phyloP scores from a whole-genome alignment of 352 stramenopile species.

The Globisporangium okanoganense region DNA sequence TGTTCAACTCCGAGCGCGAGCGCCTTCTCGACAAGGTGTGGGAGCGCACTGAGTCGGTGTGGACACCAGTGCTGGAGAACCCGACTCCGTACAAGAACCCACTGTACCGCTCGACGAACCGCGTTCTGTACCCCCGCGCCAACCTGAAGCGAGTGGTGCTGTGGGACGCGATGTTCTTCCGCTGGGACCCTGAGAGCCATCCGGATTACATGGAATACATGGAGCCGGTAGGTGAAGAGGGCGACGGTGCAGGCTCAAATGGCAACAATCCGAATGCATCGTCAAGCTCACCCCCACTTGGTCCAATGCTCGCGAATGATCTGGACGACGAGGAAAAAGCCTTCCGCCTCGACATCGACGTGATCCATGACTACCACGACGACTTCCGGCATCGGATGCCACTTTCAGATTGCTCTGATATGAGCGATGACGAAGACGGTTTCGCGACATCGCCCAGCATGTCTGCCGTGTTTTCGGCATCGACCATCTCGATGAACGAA shows the following conservation, averaged over 20 bases:
- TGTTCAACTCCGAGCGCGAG: conserved; percentile 85
- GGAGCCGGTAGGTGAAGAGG: conserved; percentile 43
- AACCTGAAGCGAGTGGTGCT: conserved; percentile 85
- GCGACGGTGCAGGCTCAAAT: conserved; percentile 26
- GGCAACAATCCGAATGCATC: conserved; percentile 24
- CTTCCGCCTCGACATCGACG: conserved; percentile 70
- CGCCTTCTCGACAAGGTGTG: conserved; percentile 82
- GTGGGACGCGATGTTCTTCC: conserved; percentile 86
- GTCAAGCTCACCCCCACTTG: conserved; percentile 28
- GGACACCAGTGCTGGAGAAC: conserved; percentile 76
- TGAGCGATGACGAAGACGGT: conserved; percentile 75
- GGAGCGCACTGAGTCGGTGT: conserved; percentile 83
- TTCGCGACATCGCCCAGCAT: conserved; percentile 33
- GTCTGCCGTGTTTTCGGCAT: conserved; percentile 24
- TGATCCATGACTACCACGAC: conserved; percentile 75
- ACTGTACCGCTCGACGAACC: conserved; percentile 73
- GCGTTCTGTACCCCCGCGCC: conserved; percentile 78
- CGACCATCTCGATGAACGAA: conserved; percentile 25
- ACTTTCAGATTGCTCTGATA: conserved; percentile 76
- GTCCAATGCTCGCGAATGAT: conserved; percentile 32
- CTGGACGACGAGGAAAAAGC: conserved; percentile 64
- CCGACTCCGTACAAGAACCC: conserved; percentile 64
- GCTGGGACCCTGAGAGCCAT: conserved; percentile 57
- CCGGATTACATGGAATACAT: conserved; percentile 88
- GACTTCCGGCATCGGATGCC: conserved; percentile 57